These are phyloP conservation scores for Termitomyces eurrhizus DNA, from an alignment of 768 basidiomycete species.

Conservation along the genomic window DNA sequence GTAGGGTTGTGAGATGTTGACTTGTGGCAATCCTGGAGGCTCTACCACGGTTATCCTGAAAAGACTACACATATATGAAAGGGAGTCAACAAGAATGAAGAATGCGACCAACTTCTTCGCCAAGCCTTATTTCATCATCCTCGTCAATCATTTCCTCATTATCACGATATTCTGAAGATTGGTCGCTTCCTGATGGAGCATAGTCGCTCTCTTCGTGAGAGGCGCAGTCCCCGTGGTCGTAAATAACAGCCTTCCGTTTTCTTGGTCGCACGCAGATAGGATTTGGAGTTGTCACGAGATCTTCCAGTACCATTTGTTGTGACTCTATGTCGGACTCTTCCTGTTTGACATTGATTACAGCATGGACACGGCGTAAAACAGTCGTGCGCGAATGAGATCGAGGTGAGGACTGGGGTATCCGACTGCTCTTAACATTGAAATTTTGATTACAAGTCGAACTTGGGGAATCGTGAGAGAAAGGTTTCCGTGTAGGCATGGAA, in stretches of 20 bases:
- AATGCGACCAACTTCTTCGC: conserved; percentile 41
- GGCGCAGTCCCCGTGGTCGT: neutral
- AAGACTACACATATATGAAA: neutral
- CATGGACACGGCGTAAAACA: no score
- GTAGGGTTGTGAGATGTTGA: conserved; percentile 18
- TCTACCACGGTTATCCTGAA: conserved; percentile 16
- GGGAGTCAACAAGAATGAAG: neutral
- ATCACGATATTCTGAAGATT: conserved; percentile 23
- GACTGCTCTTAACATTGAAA: neutral
- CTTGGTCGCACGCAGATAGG: neutral
- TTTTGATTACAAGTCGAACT: conserved; percentile 3
- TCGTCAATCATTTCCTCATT: conserved; percentile 21
- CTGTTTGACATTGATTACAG: conserved; percentile 8
- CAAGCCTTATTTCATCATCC: conserved; percentile 45
- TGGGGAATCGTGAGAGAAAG: conserved; percentile 1
- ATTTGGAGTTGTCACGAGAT: neutral
- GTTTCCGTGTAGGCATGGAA: neutral
- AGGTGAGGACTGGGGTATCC: conserved; percentile 6
- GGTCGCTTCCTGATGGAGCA: conserved; percentile 4
- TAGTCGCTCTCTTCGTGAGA: conserved; percentile 9
- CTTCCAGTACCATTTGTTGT: neutral
- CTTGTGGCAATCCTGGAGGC: conserved; percentile 8
- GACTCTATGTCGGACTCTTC: conserved; percentile 40
- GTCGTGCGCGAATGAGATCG: no score
- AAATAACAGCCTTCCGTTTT: conserved; percentile 8